phyloP scores from a whole-genome alignment of 2,329 filamentous ascomycete genomes.

The Stachybotrys elegans region DNA sequence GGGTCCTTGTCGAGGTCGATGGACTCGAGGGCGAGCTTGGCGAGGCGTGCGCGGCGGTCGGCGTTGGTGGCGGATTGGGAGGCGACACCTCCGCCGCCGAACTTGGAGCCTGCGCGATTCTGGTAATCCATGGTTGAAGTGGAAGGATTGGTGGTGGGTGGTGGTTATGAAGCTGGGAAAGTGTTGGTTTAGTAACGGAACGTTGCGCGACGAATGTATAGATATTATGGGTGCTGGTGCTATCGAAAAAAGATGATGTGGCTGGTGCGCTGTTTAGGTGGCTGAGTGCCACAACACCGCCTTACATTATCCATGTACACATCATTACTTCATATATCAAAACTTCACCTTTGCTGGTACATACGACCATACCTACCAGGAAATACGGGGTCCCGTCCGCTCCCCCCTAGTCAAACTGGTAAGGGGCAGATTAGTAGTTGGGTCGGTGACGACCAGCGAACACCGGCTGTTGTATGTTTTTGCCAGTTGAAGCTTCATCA shows the following conservation, averaged over 20 bases:
- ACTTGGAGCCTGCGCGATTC: conserved; percentile 95
- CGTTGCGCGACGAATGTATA: conserved; percentile 9
- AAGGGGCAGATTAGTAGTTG: no score
- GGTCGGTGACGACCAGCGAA: no score
- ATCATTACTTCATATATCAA: no score
- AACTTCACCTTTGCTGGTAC: no score
- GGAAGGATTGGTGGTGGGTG: neutral
- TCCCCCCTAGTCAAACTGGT: no score
- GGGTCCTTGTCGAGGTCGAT: conserved; percentile 99
- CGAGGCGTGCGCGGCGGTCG: conserved; percentile 92
- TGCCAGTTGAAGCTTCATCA: no score
- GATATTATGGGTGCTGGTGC: no score
- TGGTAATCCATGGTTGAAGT: conserved; percentile 59
- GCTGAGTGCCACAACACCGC: neutral
- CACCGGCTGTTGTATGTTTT: no score
- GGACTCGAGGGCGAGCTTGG: conserved; percentile 95
- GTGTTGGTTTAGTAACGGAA: conserved; percentile 3
- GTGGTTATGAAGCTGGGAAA: conserved; percentile 1
- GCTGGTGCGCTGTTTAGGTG: neutral
- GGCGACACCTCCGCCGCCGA: conserved; percentile 94
- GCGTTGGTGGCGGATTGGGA: conserved; percentile 91
- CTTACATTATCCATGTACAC: no score
- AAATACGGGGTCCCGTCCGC: no score
- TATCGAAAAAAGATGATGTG: no score
- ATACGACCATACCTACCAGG: no score